Base-by-base conservation (phyloP, 345 rosid species). In the Durio zibethinus region DNA sequence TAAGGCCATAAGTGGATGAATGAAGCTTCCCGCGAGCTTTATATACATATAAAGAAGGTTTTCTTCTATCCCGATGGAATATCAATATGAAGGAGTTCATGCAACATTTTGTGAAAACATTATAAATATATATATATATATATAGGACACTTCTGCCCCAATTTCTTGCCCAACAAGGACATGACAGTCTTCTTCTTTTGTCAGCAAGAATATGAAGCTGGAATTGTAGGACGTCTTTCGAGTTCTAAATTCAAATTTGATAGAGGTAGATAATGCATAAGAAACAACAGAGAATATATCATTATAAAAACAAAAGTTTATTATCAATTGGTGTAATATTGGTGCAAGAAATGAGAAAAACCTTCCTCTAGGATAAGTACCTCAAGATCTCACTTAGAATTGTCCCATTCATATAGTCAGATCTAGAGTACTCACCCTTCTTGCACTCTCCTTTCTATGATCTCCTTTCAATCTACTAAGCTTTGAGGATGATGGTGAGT, bases 381-480 rank as follows among this genome's bases (percentile, higher is more conserved):
- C 86, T 87, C 96, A 88, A 85, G 86, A 92, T 94, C 98, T 94
- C 94, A 94, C 98, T 94, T 87, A 81, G 96, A 92, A 92, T 92
- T 81, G 76, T 83, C 75, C 72, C 79, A 88, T 92, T 92, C 98
- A 92, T 86, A 94, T 83, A 90, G 98, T 94, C 91, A 92, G 98
- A 94, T 89, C 96, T 75, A 90, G 96, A 88, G 97, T 92, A 90
- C 96, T 94, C 78, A 89, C 84, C 89, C 90, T 80, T 84, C 83
- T 84, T 56, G 73, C 85, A 70, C 63, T 60, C 75, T 79, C 82
- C 76, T 83, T 82, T 65, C 48, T 63, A n/a, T 21, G 40, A 31
- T 52, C 68, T 8, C 59, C 84, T 70, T 82, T 83, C 73, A 84
- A 79, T 82, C 85, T 88, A 52, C 84, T 83, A 78, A 82, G 70